phyloP scores from a whole-genome alignment of 2,329 filamentous ascomycete species.

The Neofusicoccum umdonicola region DNA sequence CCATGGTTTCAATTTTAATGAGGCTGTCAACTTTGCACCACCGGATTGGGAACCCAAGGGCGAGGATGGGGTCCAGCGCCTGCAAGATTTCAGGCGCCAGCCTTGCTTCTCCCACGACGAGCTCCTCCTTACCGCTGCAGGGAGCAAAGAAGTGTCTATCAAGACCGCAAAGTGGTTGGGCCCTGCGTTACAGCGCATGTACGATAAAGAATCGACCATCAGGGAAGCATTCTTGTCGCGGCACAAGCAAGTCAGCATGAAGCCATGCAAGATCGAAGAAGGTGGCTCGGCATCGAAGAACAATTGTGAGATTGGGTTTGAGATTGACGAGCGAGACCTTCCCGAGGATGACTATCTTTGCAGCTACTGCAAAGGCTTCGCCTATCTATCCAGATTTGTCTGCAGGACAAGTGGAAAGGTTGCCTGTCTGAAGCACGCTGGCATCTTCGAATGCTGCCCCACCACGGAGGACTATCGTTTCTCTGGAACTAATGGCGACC shows the following conservation, averaged over 20 bases:
- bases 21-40: constrained; percentile 97
- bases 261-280: constrained; percentile 10
- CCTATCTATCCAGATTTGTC: constrained; percentile 85
- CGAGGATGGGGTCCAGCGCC: constrained; percentile 76
- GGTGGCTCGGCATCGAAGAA: constrained; percentile 21
- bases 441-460: constrained; percentile 76
- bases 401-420: constrained; percentile 80
- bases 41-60: constrained; percentile 93
- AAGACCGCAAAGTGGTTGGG: constrained; percentile 93
- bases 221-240: constrained; percentile 54
- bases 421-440: constrained; percentile 79
- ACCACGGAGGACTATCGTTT: constrained; percentile 65
- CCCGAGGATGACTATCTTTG: constrained; percentile 93
- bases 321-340: constrained; percentile 62
- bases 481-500: constrained; percentile 53
- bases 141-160: constrained; percentile 71
- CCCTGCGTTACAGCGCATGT: constrained; percentile 78
- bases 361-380: constrained; percentile 85
- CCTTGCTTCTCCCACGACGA: constrained; percentile 98
- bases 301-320: constrained; percentile 31
- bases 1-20: constrained; percentile 97
- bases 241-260: constrained; percentile 6
- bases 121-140: constrained; percentile 83
- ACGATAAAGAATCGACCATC: constrained; percentile 67
- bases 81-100: constrained; percentile 84